These are phyloP conservation scores for Leucocoprinus leucothites DNA, from an alignment of 768 basidiomycete genomes.

Conservation along the genomic window DNA sequence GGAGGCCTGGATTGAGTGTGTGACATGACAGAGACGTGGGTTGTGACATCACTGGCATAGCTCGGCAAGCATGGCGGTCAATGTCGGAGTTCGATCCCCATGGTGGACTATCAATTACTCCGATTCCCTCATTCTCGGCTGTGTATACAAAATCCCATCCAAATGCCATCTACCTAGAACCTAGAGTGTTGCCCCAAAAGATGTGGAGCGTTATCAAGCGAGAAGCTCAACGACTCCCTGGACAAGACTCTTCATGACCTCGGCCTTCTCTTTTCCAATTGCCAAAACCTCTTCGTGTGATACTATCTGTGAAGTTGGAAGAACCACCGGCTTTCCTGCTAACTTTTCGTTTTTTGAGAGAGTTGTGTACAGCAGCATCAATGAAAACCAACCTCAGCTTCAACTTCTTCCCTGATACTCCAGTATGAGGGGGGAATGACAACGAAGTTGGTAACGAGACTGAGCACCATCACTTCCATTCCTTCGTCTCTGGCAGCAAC, in stretches of 20 bases:
- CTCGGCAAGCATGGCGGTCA: too few relatives aligned
- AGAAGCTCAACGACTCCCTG: constrained; percentile 49
- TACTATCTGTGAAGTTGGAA: constrained; percentile 43
- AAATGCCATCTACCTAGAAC: too few relatives aligned
- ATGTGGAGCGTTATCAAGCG: too few relatives aligned
- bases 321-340: constrained; percentile 48
- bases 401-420: constrained; percentile 71
- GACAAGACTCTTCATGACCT: constrained; percentile 70
- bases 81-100: too few relatives aligned
- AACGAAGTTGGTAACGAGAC: constrained; percentile 84
- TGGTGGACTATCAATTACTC: not conserved
- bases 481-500: constrained; percentile 75
- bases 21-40: too few relatives aligned
- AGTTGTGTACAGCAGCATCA: not conserved
- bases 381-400: constrained; percentile 58
- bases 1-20: not conserved
- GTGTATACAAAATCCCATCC: too few relatives aligned
- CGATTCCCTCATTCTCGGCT: too few relatives aligned
- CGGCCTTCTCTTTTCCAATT: constrained; percentile 63
- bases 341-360: constrained; percentile 38
- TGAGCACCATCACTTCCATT: constrained; percentile 73
- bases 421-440: constrained; percentile 66
- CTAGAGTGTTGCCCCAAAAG: too few relatives aligned
- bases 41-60: not conserved
- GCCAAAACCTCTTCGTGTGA: constrained; percentile 79